phyloP scores from a whole-genome alignment of 768 basidiomycete species.

The Suillus tomentosus region DNA sequence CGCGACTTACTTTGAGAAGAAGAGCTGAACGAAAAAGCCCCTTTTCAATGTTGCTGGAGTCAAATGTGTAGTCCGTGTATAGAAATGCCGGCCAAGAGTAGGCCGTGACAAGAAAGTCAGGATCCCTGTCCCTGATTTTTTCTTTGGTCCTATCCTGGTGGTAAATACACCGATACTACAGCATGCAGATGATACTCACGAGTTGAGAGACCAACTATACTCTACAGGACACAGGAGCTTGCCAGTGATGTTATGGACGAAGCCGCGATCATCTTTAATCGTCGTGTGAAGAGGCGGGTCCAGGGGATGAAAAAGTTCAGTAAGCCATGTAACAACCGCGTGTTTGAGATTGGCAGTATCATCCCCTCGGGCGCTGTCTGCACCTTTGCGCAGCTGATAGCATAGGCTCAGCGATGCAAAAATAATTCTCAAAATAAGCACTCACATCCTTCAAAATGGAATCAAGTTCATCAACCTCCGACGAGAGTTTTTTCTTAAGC shows the following conservation, averaged over 20 bases:
- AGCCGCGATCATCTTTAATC: background rate
- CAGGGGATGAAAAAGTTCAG: background rate
- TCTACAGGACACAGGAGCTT: background rate
- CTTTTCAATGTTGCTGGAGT: slow-evolving; percentile 15
- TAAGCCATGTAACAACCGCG: no score
- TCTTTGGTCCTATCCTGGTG: background rate
- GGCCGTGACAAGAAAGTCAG: background rate
- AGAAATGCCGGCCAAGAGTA: slow-evolving; percentile 10
- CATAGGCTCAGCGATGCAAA: no score
- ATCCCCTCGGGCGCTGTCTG: no score
- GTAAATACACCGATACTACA: background rate
- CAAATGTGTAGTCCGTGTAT: slow-evolving; percentile 12
- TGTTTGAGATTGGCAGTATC: no score
- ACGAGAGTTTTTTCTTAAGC: no score
- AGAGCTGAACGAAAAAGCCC: slow-evolving; percentile 17
- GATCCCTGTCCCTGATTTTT: background rate
- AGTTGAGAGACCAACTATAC: background rate
- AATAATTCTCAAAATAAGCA: no score
- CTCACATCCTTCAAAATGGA: no score
- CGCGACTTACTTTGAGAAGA: slow-evolving; percentile 18
- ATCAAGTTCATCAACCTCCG: no score
- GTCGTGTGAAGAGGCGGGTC: background rate
- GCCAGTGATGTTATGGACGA: background rate
- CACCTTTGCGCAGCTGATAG: no score
- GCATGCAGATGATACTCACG: background rate